phyloP scores from a whole-genome alignment of 2,329 filamentous ascomycete species.

The Zasmidium cellare region DNA sequence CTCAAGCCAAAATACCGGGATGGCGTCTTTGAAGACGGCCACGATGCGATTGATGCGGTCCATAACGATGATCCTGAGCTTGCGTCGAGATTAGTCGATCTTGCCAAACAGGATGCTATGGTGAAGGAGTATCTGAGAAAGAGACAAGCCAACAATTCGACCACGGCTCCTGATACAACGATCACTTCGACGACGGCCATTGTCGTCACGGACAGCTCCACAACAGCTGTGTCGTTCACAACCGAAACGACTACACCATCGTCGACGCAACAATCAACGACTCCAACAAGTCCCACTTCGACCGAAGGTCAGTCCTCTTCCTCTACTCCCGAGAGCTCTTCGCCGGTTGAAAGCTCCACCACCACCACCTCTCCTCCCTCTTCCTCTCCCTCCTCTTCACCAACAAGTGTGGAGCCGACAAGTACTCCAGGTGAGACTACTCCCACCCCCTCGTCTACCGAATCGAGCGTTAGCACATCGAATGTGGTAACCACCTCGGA shows the following conservation, averaged over 20 bases:
- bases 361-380: slow-evolving; percentile 14
- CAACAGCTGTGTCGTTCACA: slow-evolving; percentile 2
- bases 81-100: slow-evolving; percentile 62
- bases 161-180: slow-evolving; percentile 19
- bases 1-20: slow-evolving; percentile 65
- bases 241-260: slow-evolving; percentile 6
- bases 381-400: slow-evolving; percentile 18
- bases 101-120: slow-evolving; percentile 54
- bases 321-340: slow-evolving; percentile 9
- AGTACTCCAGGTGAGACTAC: slow-evolving; percentile 8
- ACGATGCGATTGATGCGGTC: slow-evolving; percentile 62
- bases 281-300: slow-evolving; percentile 4
- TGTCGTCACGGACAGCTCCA: slow-evolving; percentile 22
- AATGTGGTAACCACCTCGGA: background rate
- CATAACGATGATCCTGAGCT: slow-evolving; percentile 62
- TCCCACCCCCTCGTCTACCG: slow-evolving; percentile 5
- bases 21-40: slow-evolving; percentile 67
- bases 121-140: slow-evolving; percentile 43
- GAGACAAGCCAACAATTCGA: slow-evolving; percentile 36
- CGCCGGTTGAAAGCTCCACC: slow-evolving; percentile 8
- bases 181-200: slow-evolving; percentile 24
- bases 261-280: slow-evolving; percentile 1
- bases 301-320: slow-evolving; percentile 23
- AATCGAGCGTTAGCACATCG: background rate
- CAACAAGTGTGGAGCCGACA: slow-evolving; percentile 4